Evolutionary conservation across 352 stramenopile genomes (phyloP).

Genomic region (Elongisporangium prolatum): DNA sequence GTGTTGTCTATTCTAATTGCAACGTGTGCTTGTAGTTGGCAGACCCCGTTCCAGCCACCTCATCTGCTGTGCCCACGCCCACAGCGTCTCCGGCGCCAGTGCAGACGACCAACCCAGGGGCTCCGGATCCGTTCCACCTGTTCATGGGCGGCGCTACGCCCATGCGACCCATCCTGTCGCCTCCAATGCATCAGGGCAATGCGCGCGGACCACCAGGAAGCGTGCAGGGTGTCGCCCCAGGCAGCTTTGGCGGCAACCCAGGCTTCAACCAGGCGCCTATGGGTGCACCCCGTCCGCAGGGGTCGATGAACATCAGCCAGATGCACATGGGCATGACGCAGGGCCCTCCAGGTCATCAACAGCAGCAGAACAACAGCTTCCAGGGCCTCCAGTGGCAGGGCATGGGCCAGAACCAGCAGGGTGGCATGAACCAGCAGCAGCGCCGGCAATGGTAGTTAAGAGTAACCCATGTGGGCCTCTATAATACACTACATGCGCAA

Average conservation of each 20-base stretch:
- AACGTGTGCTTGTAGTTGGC: conserved; percentile 30
- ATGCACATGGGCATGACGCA: conserved; percentile 77
- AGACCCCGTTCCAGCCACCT: conserved; percentile 47
- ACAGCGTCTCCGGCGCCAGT: conserved; percentile 10
- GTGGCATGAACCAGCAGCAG: conserved; percentile 19
- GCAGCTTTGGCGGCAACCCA: conserved; percentile 15
- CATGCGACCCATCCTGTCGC: conserved; percentile 22
- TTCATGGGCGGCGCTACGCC: conserved; percentile 33
- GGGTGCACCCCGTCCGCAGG: conserved; percentile 20
- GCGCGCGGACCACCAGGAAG: conserved; percentile 17
- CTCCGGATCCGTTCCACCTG: conserved; percentile 71
- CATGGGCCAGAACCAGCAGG: conserved; percentile 59
- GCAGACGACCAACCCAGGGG: conserved; percentile 16
- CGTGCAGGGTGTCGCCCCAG: conserved; percentile 6
- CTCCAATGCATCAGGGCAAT: conserved; percentile 19
- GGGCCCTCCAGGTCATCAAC: conserved; percentile 32
- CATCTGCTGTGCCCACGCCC: conserved; percentile 31
- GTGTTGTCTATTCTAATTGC: not conserved
- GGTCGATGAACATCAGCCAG: conserved; percentile 76
- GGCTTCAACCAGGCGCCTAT: conserved; percentile 26
- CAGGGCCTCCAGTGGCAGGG: conserved; percentile 79
- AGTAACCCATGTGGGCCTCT: not conserved
- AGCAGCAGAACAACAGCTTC: conserved; percentile 71
- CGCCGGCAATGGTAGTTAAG: conserved; percentile 40
- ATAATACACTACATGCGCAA: not conserved